Percentiles rank a stretch among this genome's conserved stretches.
phyloP scores from a whole-genome alignment of 2,329 filamentous ascomycete species.

The Cephalotrichum gorgonifer region DNA sequence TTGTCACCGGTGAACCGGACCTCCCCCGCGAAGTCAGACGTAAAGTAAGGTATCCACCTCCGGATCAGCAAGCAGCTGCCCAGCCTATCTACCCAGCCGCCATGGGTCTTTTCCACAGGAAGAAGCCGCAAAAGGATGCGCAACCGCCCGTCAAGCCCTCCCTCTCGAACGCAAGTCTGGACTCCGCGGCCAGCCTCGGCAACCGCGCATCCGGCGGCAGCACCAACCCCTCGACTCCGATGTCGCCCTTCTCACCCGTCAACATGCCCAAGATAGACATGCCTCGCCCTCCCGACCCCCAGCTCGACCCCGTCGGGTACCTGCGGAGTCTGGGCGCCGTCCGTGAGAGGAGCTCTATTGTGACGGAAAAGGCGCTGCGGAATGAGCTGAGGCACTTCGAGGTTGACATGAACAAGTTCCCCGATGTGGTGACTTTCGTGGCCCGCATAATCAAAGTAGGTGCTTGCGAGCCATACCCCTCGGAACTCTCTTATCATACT shows the following conservation, averaged over 20 bases:
- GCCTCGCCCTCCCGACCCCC: conserved; percentile 76
- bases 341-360: conserved; percentile 63
- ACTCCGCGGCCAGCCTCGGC: conserved; percentile 32
- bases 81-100: not conserved
- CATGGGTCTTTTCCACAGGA: conserved; percentile 10
- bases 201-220: conserved; percentile 43
- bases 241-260: conserved; percentile 39
- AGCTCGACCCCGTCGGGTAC: conserved; percentile 80
- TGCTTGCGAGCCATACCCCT: conserved; percentile 4
- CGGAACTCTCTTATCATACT: too few relatives aligned
- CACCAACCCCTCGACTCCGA: conserved; percentile 33
- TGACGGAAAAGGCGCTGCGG: conserved; percentile 65
- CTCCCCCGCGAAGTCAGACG: not conserved
- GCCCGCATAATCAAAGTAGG: conserved; percentile 89
- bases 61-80: not conserved
- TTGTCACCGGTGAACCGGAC: not conserved
- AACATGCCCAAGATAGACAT: conserved; percentile 67
- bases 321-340: conserved; percentile 83
- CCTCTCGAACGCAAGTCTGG: conserved; percentile 39
- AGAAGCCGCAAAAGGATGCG: conserved; percentile 5
- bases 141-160: conserved; percentile 29
- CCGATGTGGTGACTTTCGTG: conserved; percentile 75
- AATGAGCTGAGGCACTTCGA: conserved; percentile 79
- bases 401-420: conserved; percentile 77
- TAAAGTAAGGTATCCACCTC: not conserved